Conservation (phyloP, 169 alveolate genomes). For the Amoebophrya sp. region DNA sequence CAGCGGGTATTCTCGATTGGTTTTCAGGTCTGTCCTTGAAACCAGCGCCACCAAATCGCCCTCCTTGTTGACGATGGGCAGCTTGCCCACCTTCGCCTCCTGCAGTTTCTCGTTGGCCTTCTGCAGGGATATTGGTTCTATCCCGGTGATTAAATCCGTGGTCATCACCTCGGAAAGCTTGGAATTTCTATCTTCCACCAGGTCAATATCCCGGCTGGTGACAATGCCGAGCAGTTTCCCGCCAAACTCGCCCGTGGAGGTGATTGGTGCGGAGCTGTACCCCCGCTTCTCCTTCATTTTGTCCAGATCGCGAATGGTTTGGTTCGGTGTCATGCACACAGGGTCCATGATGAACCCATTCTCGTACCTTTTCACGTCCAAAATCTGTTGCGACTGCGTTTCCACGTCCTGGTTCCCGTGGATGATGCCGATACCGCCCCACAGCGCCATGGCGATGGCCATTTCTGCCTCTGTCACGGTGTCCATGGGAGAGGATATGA, state of each 20-base stretch:
- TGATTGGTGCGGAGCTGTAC: constrained; percentile 69
- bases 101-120: constrained; percentile 70
- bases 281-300: constrained; percentile 37
- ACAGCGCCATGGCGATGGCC: constrained; percentile 83
- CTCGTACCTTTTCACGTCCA: constrained; percentile 72
- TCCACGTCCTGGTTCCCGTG: constrained; percentile 74
- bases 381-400: constrained; percentile 64
- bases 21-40: constrained; percentile 73
- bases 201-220: constrained; percentile 69
- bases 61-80: constrained; percentile 74
- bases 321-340: constrained; percentile 66
- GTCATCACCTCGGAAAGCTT: constrained; percentile 26
- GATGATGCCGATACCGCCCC: constrained; percentile 74
- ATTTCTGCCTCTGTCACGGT: constrained; percentile 86
- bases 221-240: constrained; percentile 77
- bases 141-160: constrained; percentile 31
- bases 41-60: constrained; percentile 74
- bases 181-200: constrained; percentile 53
- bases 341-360: constrained; percentile 83
- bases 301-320: constrained; percentile 67
- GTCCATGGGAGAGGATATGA: constrained; percentile 86
- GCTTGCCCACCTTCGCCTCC: constrained; percentile 67
- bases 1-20: constrained; percentile 65
- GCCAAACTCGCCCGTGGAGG: constrained; percentile 70
- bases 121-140: constrained; percentile 38